These are phyloP conservation scores for Solanum paucissectum DNA, from an alignment of 257 asterid species.

Conservation along the genomic window DNA sequence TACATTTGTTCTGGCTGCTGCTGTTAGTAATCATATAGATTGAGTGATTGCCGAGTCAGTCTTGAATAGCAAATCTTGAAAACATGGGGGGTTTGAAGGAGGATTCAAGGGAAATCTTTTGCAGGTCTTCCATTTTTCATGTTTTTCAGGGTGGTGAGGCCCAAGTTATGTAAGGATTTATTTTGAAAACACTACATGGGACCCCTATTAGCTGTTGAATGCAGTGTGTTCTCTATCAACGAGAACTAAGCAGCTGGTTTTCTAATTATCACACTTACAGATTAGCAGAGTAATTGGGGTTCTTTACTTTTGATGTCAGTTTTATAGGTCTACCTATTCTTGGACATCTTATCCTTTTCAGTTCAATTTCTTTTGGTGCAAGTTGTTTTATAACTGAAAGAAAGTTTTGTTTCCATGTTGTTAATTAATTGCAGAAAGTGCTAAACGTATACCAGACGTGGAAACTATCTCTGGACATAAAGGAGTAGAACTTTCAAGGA, in stretches of 20 bases:
- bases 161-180: background rate
- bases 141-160: background rate
- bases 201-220: background rate
- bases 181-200: background rate
- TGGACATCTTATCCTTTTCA: background rate
- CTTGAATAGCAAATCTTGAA: background rate
- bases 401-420: background rate
- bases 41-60: background rate
- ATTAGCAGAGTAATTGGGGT: background rate
- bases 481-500: constrained; percentile 60
- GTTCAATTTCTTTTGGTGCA: background rate
- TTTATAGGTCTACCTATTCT: background rate
- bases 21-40: background rate
- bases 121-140: background rate
- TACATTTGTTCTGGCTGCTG: background rate
- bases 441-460: constrained; percentile 54
- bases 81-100: background rate
- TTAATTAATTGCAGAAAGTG: constrained; percentile 42
- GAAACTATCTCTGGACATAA: constrained; percentile 51
- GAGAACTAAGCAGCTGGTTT: background rate
- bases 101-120: background rate
- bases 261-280: background rate
- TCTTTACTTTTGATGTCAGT: background rate
- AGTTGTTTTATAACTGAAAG: background rate
- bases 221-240: background rate